A percentile compares a stretch with the other conserved stretches of the same genome.
Conservation (phyloP, 352 stramenopile species). For the Phytophthora meadii region DNA sequence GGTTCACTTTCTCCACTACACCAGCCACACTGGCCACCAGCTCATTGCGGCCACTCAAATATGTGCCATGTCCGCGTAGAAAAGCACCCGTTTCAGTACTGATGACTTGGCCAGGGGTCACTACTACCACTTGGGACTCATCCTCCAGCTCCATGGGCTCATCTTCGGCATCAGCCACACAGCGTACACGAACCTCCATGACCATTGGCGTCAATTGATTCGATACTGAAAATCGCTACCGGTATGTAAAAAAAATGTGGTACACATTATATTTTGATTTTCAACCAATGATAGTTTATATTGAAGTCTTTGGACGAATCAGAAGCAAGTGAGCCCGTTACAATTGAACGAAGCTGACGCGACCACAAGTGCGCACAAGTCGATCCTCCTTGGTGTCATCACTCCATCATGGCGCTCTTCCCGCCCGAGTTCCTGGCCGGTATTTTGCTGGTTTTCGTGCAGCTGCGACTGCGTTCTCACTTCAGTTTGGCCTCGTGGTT, state of each 20-base stretch:
- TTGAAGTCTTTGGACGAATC: no score
- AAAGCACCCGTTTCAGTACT: slow-evolving; percentile 80
- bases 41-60: slow-evolving; percentile 86
- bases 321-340: neutral
- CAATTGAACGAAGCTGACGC: neutral
- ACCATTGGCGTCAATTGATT: slow-evolving; percentile 1
- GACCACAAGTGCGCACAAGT: neutral
- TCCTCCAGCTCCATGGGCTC: slow-evolving; percentile 37
- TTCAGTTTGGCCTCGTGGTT: slow-evolving; percentile 65
- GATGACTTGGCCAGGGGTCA: slow-evolving; percentile 82
- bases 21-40: slow-evolving; percentile 94
- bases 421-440: slow-evolving; percentile 74
- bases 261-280: no score
- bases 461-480: slow-evolving; percentile 70
- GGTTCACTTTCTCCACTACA: slow-evolving; percentile 97
- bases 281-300: no score
- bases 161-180: slow-evolving; percentile 18
- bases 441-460: slow-evolving; percentile 73
- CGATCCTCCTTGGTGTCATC: neutral
- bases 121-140: slow-evolving; percentile 63
- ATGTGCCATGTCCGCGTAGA: slow-evolving; percentile 95
- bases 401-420: slow-evolving; percentile 67
- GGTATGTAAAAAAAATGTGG: no score
- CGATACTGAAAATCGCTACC: neutral
- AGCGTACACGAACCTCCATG: slow-evolving; percentile 54